Evolutionary conservation across 306 rosid genomes (phyloP).

Genomic region (Castanea crenata): DNA sequence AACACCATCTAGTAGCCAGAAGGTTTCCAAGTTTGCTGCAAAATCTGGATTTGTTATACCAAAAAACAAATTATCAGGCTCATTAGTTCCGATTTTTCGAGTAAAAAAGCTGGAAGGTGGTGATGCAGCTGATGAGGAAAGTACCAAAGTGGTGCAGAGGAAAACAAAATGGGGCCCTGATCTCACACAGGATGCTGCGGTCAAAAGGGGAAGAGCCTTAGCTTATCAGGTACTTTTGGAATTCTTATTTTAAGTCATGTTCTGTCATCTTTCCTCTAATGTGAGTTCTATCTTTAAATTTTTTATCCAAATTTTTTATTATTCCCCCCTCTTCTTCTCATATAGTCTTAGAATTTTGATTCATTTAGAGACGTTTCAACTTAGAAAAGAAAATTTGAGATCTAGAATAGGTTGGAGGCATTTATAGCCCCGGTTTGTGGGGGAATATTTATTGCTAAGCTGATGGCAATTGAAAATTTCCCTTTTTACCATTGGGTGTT

Average conservation of each 20-base stretch:
- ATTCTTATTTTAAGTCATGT: conserved; percentile 17
- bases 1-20: conserved; percentile 46
- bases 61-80: conserved; percentile 86
- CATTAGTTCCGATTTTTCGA: conserved; percentile 70
- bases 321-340: background rate
- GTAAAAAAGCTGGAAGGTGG: conserved; percentile 49
- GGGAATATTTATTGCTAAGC: conserved; percentile 25
- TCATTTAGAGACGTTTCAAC: background rate
- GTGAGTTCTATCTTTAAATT: background rate
- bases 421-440: conserved; percentile 15
- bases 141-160: conserved; percentile 55
- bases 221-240: conserved; percentile 73
- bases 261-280: conserved; percentile 4
- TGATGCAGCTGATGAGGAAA: conserved; percentile 53
- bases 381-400: background rate
- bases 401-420: conserved; percentile 1
- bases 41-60: conserved; percentile 95
- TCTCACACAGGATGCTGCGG: conserved; percentile 62
- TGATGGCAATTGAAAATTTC: conserved; percentile 32
- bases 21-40: conserved; percentile 69
- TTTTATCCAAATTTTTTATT: background rate
- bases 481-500: conserved; percentile 32
- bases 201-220: conserved; percentile 65
- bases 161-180: conserved; percentile 89
- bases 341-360: background rate